Evolutionary conservation across 2,329 filamentous ascomycete species (phyloP).

Genomic region (Botryotinia narcissicola): DNA sequence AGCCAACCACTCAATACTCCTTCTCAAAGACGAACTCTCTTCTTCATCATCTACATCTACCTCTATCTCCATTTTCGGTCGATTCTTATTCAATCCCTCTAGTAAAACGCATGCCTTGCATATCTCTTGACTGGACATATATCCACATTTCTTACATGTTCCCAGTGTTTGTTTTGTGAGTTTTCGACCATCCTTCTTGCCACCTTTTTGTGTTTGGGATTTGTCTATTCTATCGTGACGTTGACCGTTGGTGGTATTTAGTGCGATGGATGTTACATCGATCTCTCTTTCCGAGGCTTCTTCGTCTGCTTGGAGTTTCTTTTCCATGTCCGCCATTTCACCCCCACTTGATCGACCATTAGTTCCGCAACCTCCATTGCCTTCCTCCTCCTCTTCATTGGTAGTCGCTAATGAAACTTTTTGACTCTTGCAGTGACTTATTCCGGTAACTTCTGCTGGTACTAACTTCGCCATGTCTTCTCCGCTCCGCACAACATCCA

Average conservation of each 20-base stretch:
- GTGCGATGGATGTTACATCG: constrained; percentile 53
- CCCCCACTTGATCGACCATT: constrained; percentile 65
- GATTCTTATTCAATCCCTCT: constrained; percentile 84
- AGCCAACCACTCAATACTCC: constrained; percentile 49
- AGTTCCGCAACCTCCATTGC: constrained; percentile 72
- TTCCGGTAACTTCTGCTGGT: constrained; percentile 53
- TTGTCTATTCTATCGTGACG: constrained; percentile 35
- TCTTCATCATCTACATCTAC: constrained; percentile 44
- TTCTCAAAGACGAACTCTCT: constrained; percentile 49
- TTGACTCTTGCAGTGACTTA: constrained; percentile 49
- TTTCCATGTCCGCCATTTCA: constrained; percentile 82
- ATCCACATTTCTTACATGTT: constrained; percentile 83
- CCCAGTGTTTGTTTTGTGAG: constrained; percentile 70
- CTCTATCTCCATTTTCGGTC: constrained; percentile 54
- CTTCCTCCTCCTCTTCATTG: constrained; percentile 44
- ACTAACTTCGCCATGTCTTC: constrained; percentile 95
- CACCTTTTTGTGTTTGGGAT: constrained; percentile 33
- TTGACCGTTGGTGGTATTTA: constrained; percentile 28
- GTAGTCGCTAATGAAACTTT: constrained; percentile 39
- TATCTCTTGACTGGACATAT: constrained; percentile 89
- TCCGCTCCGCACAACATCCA: constrained; percentile 91
- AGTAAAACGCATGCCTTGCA: constrained; percentile 93
- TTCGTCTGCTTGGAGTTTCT: constrained; percentile 64
- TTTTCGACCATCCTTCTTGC: constrained; percentile 38
- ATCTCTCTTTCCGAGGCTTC: constrained; percentile 59